Evolutionary conservation across 1,284 basidiomycete species (phyloP).

Genomic region (Schizophyllum commune): DNA sequence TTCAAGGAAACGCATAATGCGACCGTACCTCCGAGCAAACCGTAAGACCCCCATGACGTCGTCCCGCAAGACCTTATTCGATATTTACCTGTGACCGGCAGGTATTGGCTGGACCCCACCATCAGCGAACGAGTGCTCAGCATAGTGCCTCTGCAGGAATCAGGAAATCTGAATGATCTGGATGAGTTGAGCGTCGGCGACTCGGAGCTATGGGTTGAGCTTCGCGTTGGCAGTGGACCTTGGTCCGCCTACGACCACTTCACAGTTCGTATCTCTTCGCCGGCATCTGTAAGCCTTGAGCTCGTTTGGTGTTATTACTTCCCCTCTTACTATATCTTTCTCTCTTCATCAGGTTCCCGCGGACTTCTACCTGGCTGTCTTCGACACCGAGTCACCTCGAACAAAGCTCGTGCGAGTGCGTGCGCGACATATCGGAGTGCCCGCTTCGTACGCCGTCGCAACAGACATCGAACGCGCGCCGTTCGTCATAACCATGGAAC

Average conservation of each 20-base stretch:
- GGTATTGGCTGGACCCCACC: neutral
- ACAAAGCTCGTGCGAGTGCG: neutral
- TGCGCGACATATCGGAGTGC: neutral
- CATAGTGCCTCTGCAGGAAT: neutral
- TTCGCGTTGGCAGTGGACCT: neutral
- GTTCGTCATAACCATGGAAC: slow-evolving; percentile 50
- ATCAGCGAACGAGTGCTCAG: neutral
- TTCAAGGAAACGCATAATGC: neutral
- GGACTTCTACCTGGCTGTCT: neutral
- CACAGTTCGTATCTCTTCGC: neutral
- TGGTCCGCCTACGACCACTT: neutral
- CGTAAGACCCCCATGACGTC: neutral
- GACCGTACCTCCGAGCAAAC: too few species aligned
- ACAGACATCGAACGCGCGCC: slow-evolving; percentile 22
- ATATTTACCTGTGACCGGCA: neutral
- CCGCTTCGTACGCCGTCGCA: neutral
- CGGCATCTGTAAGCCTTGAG: too few species aligned
- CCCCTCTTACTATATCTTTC: too few species aligned
- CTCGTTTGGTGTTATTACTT: too few species aligned
- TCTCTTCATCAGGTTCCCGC: neutral
- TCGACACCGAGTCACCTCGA: neutral
- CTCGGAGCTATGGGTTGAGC: neutral
- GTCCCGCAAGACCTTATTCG: neutral
- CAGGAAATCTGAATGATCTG: neutral
- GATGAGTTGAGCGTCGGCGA: neutral